Evolutionary conservation across 208 protist species (phyloP).

Genomic region (Trypanosoma caninum): DNA sequence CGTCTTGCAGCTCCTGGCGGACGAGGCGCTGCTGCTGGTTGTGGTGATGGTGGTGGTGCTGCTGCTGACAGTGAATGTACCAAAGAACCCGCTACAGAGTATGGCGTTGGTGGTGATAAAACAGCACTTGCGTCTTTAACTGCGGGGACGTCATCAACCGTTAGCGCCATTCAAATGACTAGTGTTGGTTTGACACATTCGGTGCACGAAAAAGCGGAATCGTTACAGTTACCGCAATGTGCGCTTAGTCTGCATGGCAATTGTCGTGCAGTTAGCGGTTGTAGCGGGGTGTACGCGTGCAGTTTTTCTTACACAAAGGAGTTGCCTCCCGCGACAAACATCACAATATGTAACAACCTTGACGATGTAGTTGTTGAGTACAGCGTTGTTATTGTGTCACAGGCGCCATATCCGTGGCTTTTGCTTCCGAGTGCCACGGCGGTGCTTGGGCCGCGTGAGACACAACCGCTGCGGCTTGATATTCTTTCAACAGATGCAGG

Average conservation of each 20-base stretch:
- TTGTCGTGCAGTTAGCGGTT: constrained; percentile 45
- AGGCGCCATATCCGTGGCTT: constrained; percentile 80
- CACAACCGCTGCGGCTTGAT: constrained; percentile 67
- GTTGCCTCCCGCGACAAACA: constrained; percentile 57
- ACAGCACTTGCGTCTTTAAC: too few species aligned
- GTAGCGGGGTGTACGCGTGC: constrained; percentile 48
- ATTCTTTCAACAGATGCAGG: constrained; percentile 72
- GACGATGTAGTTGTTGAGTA: constrained; percentile 56
- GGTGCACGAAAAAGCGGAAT: too few species aligned
- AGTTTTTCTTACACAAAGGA: constrained; percentile 66
- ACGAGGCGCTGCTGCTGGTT: not conserved
- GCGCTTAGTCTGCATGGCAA: constrained; percentile 58
- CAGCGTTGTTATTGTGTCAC: constrained; percentile 57
- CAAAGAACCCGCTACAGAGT: too few species aligned
- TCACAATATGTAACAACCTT: constrained; percentile 66
- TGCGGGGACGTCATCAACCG: too few species aligned
- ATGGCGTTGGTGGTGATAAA: too few species aligned
- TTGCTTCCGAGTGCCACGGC: constrained; percentile 42
- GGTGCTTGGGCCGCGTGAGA: constrained; percentile 54
- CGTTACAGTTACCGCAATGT: constrained; percentile 4
- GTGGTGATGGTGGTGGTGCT: not conserved
- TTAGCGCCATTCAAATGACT: too few species aligned
- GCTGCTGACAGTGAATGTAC: not conserved
- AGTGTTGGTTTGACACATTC: too few species aligned
- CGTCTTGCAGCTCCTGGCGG: too few species aligned